These are phyloP conservation scores for Coccomyxa sp. DNA, from an alignment of 139 green algal species.

Conservation along the genomic window DNA sequence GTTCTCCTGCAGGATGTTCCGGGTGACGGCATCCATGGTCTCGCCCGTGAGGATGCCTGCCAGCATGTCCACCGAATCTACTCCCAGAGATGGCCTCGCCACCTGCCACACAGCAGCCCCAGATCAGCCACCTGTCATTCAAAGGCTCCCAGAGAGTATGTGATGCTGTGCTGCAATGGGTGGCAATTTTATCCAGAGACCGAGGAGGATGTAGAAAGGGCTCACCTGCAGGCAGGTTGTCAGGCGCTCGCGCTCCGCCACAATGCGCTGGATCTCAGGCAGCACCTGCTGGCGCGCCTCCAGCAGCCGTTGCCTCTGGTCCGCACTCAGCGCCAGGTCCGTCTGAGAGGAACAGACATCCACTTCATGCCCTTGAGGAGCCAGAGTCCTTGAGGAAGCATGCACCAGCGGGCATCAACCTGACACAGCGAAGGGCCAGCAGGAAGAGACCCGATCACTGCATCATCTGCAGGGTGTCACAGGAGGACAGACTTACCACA, in stretches of 20 bases:
- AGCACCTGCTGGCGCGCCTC: not conserved
- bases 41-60: not conserved
- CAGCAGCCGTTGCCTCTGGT: not conserved
- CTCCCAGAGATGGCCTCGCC: not conserved
- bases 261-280: not conserved
- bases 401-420: too few species aligned
- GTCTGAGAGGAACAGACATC: not conserved
- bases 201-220: not conserved
- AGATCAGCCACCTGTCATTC: not conserved
- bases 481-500: not conserved
- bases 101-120: not conserved
- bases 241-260: not conserved
- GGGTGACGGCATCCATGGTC: not conserved
- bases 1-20: not conserved
- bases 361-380: too few species aligned
- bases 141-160: too few species aligned
- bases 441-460: too few species aligned
- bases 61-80: not conserved
- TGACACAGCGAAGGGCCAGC: too few species aligned
- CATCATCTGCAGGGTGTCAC: too few species aligned
- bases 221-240: not conserved
- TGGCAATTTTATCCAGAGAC: not conserved
- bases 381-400: too few species aligned
- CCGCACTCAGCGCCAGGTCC: not conserved
- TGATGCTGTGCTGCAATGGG: not conserved